Evolutionary conservation across 148 eudicot genomes (phyloP), one percentile per base, ranked within the genome.

Genomic region (Camellia japonica): DNA sequence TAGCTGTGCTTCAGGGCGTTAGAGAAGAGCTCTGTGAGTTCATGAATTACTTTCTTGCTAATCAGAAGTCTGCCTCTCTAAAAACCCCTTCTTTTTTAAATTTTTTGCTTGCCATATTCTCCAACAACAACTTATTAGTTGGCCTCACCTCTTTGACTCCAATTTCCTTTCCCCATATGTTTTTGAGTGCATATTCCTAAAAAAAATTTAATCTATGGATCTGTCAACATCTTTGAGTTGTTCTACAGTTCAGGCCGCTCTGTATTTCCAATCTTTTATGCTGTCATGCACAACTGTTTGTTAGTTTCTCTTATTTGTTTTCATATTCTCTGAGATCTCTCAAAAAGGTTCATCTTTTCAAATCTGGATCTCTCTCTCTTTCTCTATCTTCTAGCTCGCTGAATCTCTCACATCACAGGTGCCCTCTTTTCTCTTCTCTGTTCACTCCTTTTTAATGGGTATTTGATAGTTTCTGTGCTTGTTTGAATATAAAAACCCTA

Each of bases 371-470:
- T 84, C 71, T 49, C 72, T 49, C 52, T 49, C 30, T 0, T 30
- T 30, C 38, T 30, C 38, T 30, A 30, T 30, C 1, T 30, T 68
- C 49, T 42, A 18, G 38, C 80, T 73, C 77, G 68, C 76, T 75
- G 75, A 55, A 8, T 66, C 62, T 66, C 62, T 49, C 72, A 5
- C 52, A 5, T 69, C 66, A 52, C 61, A 79, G 78, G 89, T 84
- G 70, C 71, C 12, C 42, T 60, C 80, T 72, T 76, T 75, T 60
- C 73, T 79, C 47, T 71, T 78, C 68, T 4, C 51, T 55, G 5
- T 75, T 61, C 66, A 38, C 4, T 78, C 13, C 13, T 78, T 69
- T 64, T 73, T 58, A n/a, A 72, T 79, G 82, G 82, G 82, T 78
- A 0, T 65, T 54, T 71, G 71, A 74, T 41, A 51, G 30, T 74